Conservation (phyloP, 495 filamentous ascomycete genomes). For the Penicillium cataractarum region DNA sequence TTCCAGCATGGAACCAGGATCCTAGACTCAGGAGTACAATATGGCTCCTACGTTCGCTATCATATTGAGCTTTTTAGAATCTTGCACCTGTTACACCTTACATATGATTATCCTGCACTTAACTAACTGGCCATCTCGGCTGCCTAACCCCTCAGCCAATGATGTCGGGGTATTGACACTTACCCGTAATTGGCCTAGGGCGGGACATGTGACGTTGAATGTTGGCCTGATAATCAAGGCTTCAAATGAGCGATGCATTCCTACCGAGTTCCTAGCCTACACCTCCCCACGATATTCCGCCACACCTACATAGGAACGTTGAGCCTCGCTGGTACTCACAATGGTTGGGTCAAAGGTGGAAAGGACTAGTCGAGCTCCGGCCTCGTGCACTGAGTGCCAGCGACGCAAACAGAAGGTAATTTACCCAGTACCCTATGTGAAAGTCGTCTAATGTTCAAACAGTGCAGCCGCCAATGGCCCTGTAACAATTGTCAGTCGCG, state of each 20-base stretch:
- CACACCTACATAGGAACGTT: background rate
- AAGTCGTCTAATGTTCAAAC: background rate
- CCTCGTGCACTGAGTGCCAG: slow-evolving; percentile 41
- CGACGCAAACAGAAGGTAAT: slow-evolving; percentile 44
- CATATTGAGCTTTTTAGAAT: no score
- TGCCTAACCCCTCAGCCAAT: background rate
- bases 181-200: background rate
- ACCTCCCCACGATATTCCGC: background rate
- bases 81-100: no score
- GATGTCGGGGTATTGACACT: background rate
- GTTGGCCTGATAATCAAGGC: slow-evolving; percentile 2
- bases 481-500: slow-evolving; percentile 41
- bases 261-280: background rate
- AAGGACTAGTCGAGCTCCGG: slow-evolving; percentile 21
- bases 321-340: background rate
- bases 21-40: no score
- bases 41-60: no score
- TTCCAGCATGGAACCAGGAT: no score
- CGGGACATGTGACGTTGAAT: slow-evolving; percentile 1
- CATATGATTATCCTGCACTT: background rate
- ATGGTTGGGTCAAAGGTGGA: slow-evolving; percentile 23
- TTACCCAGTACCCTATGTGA: background rate
- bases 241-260: background rate
- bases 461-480: slow-evolving; percentile 43
- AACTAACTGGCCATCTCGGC: background rate